A percentile compares a stretch with the other conserved stretches of the same genome.
Evolutionary conservation across 345 rosid genomes (phyloP).

Genomic region (Eucalyptus marginata): DNA sequence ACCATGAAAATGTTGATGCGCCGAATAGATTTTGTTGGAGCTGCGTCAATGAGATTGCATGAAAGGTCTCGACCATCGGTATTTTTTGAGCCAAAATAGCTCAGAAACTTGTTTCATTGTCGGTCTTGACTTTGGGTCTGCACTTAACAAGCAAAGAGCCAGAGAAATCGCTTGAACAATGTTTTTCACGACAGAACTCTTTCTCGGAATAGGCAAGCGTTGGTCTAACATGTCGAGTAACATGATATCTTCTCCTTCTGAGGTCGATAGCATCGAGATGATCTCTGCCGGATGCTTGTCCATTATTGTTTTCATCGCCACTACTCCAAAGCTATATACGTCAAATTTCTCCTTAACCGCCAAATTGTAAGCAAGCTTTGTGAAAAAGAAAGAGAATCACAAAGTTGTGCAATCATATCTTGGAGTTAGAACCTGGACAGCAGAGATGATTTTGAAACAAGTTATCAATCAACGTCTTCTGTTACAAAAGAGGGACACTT

Average conservation of each 20-base stretch:
- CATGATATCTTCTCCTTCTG: background rate
- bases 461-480: background rate
- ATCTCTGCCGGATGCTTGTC: conserved; percentile 5
- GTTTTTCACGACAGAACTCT: background rate
- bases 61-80: background rate
- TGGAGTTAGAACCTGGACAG: background rate
- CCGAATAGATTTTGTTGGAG: background rate
- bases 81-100: background rate
- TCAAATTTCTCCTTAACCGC: background rate
- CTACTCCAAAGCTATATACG: conserved; percentile 6
- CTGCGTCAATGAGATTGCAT: background rate
- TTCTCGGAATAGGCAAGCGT: background rate
- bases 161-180: background rate
- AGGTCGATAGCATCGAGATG: background rate
- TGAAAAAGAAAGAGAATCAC: background rate
- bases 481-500: background rate
- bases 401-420: background rate
- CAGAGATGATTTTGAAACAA: background rate
- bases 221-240: background rate
- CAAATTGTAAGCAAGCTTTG: conserved; percentile 6
- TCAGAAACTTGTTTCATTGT: background rate
- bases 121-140: background rate
- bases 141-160: conserved; percentile 1
- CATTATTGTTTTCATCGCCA: background rate
- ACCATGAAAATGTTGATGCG: too few relatives aligned